Evolutionary conservation across 2,329 filamentous ascomycete species (phyloP).

Genomic region (Colletotrichum eremochloae): DNA sequence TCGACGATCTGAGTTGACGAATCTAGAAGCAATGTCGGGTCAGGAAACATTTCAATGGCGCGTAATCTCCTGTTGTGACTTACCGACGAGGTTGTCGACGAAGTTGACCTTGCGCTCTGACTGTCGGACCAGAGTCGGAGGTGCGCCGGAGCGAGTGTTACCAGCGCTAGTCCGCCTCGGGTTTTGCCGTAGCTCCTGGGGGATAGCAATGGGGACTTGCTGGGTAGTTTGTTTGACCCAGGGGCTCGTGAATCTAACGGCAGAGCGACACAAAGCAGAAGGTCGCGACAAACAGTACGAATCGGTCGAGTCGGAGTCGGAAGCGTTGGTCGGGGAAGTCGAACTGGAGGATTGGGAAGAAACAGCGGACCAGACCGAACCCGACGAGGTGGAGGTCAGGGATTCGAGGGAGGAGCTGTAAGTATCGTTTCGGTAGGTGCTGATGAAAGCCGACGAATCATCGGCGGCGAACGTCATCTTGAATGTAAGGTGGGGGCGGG

Average conservation of each 20-base stretch:
- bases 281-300: slow-evolving; percentile 56
- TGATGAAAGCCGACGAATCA: slow-evolving; percentile 66
- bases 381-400: slow-evolving; percentile 80
- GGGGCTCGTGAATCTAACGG: slow-evolving; percentile 47
- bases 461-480: slow-evolving; percentile 72
- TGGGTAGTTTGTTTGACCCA: slow-evolving; percentile 49
- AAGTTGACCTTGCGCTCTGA: slow-evolving; percentile 94
- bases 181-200: slow-evolving; percentile 74
- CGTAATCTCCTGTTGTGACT: slow-evolving; percentile 59
- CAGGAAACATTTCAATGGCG: slow-evolving; percentile 41
- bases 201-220: slow-evolving; percentile 55
- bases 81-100: slow-evolving; percentile 97
- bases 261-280: slow-evolving; percentile 49
- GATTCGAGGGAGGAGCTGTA: slow-evolving; percentile 81
- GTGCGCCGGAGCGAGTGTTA: slow-evolving; percentile 64
- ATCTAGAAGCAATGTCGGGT: slow-evolving; percentile 70
- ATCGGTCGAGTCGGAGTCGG: slow-evolving; percentile 65
- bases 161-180: slow-evolving; percentile 69
- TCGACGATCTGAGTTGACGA: slow-evolving; percentile 97
- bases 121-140: slow-evolving; percentile 85
- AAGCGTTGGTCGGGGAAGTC: slow-evolving; percentile 73
- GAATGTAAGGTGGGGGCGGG: slow-evolving; percentile 44
- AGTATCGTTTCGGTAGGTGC: slow-evolving; percentile 65
- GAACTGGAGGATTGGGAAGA: slow-evolving; percentile 79
- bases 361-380: slow-evolving; percentile 82